Evolutionary conservation across 345 rosid genomes (phyloP), one percentile per base, ranked within the genome.

Genomic region (Anacardium occidentale): DNA sequence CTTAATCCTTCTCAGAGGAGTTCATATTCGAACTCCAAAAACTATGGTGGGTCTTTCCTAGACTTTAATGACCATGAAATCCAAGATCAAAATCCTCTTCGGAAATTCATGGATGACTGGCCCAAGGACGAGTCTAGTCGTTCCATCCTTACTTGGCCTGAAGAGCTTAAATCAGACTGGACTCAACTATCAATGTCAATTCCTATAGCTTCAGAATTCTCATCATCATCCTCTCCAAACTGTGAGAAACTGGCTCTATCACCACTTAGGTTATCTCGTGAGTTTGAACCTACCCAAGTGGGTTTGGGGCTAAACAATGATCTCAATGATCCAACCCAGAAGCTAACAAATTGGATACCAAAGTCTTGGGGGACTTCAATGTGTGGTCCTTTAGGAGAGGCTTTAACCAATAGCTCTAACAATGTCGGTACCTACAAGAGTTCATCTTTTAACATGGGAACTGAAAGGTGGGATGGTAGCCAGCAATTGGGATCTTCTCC

Each of bases 311-410:
- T 71, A 32, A 80, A 66, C 53, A 64, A 22, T 55, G 80, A 62
- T 44, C 74, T 69, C 3, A 34, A 52, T 7, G 83, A 85, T 59
- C 58, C 76, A 1, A 77, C 15, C 47, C 83, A 79, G 58, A 87
- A 81, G 62, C 81, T 52, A 79, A 60, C 80, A 44, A 79, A 77
- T 57, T 84, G 87, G 92, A 78, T 80, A 51, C 88, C 92, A 1
- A 71, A 81, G 66, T 74, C 88, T 7, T 86, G 88, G 84, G 90
- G 85, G 55, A 75, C 55, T 70, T 83, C 89, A 18, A 72, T 85
- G 71, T 89, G 89, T 17, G 92, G 91, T 63, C 96, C 91, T 56
- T 34, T 90, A 54, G 96, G 96, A 2, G 93, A 88, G 83, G 91
- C 79, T 51, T 73, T 90, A 5, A 78, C 78, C 80, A 82, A 80